Evolutionary conservation across 768 basidiomycete genomes (phyloP).

Genomic region (Austroboletus eburneus): DNA sequence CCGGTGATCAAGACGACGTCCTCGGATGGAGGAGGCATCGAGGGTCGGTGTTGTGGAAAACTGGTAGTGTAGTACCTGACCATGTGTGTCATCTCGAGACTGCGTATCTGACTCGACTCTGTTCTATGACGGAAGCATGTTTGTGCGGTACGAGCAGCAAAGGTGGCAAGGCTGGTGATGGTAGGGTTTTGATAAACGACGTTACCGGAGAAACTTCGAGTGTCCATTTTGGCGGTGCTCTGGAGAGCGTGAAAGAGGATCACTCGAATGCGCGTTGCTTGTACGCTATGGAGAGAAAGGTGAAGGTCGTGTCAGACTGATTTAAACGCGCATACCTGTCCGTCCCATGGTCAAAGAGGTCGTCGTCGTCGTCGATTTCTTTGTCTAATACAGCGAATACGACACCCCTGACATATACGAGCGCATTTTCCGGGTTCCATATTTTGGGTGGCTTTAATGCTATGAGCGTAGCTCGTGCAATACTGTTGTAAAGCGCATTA

Average conservation of each 20-base stretch:
- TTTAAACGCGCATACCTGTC: conserved; percentile 5
- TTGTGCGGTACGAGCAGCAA: conserved; percentile 8
- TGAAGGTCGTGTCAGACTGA: neutral
- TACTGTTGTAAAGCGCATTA: conserved; percentile 8
- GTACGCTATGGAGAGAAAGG: conserved; percentile 27
- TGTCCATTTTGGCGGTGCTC: conserved; percentile 17
- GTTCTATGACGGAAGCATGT: conserved; percentile 11
- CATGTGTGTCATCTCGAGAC: conserved; percentile 13
- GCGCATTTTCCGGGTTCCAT: conserved; percentile 14
- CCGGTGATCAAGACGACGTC: conserved; percentile 32
- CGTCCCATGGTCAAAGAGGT: conserved; percentile 11
- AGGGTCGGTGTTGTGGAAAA: conserved; percentile 11
- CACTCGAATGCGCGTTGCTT: conserved; percentile 40
- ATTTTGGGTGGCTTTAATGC: conserved; percentile 12
- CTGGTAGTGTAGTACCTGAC: neutral
- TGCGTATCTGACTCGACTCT: conserved; percentile 12
- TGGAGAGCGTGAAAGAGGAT: conserved; percentile 34
- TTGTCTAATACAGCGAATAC: conserved; percentile 10
- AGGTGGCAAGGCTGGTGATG: conserved; percentile 23
- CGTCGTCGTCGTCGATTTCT: conserved; percentile 6
- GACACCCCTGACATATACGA: conserved; percentile 13
- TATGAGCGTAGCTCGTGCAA: conserved; percentile 1
- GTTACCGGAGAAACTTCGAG: conserved; percentile 22
- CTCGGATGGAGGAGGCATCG: neutral
- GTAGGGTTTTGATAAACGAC: conserved; percentile 37